Percentiles rank a stretch among this genome's conserved stretches.
Conservation (phyloP, 768 basidiomycete genomes). For the Collybiopsis luxurians region DNA sequence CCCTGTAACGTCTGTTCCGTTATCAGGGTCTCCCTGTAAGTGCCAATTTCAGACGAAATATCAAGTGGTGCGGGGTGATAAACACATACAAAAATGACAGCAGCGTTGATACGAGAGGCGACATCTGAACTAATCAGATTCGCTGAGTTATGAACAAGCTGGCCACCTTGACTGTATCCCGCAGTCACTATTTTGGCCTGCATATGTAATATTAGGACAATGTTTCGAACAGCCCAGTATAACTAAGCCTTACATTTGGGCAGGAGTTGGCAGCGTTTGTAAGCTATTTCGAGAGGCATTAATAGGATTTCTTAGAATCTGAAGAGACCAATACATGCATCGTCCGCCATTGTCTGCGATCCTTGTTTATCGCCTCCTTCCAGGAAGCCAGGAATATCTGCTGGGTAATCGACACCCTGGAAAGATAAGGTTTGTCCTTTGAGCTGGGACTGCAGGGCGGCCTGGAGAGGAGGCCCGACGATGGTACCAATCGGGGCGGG, state of each 20-base stretch:
- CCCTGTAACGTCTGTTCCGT: neutral
- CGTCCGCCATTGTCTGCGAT: slow-evolving; percentile 16
- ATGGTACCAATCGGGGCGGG: slow-evolving; percentile 28
- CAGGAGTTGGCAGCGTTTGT: slow-evolving; percentile 15
- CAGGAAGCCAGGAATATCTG: slow-evolving; percentile 32
- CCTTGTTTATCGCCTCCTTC: slow-evolving; percentile 30
- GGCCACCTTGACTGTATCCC: slow-evolving; percentile 18
- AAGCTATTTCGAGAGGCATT: slow-evolving; percentile 7
- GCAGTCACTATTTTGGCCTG: slow-evolving; percentile 14
- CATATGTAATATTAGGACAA: neutral
- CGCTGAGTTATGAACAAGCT: slow-evolving; percentile 18
- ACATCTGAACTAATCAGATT: slow-evolving; percentile 13
- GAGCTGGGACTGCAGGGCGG: slow-evolving; percentile 26
- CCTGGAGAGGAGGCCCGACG: slow-evolving; percentile 35
- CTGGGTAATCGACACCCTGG: slow-evolving; percentile 34
- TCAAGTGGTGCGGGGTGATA: too few relatives aligned
- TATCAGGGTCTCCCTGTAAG: neutral
- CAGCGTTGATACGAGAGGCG: slow-evolving; percentile 14
- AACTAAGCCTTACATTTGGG: slow-evolving; percentile 11
- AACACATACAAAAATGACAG: slow-evolving; percentile 17
- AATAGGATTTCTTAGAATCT: neutral
- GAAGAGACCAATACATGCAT: slow-evolving; percentile 5
- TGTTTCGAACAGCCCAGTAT: too few relatives aligned
- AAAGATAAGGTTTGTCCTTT: slow-evolving; percentile 30
- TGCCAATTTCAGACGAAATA: neutral